Base-by-base conservation (phyloP, 1,284 basidiomycete species). In the Chalciporus piperatoides region DNA sequence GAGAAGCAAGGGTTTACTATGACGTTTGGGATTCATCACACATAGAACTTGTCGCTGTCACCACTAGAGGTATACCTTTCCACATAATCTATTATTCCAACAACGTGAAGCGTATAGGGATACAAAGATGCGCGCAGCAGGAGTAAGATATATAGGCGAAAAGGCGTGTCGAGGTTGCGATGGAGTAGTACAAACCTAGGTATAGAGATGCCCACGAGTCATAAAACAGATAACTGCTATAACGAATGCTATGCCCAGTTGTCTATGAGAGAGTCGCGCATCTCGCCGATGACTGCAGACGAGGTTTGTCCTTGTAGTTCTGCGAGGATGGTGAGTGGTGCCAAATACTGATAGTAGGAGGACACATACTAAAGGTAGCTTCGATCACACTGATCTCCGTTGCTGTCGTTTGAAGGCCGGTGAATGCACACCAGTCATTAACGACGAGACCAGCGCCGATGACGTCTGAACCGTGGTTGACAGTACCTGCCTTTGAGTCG, bases 371-470 rank as follows among this genome's bases (percentile, higher is more conserved):
- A 81, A 99, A 99, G 32, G 93, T 82, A 32, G 94, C 93, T 70
- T 99, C 97, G 59, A 99, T 97, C 44, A 99, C 97, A 61, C 87
- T 92, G 68, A 98, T 92, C 72, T 99, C 97, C 46, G 96, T 98
- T 15, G 97, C 97, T 19, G 96, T 98, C 49, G 96, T 97, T 67
- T 97, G 94, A 37, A 96, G 78, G 36, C 94, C 94, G 25, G 92
- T 92, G 71, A 99, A 99, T 14, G 97, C 96, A 73, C 90, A 93
- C 93, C 95, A 99, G 70, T 99, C 95, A 66, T 99, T 99, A 53
- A 98, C 97, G 49, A 99, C 92, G 44, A 99, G 77, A 21, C 97
- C 97, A 6, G 96, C 97, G 43, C 97, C 97, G 59, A 99, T 89
- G 38, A 99, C 92, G 62, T 98, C 95, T 43, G 93, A 97, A 62